A percentile compares a stretch with the other conserved stretches of the same genome.
Conservation (phyloP, 2,329 filamentous ascomycete genomes). For the Aspergillus bombycis region DNA sequence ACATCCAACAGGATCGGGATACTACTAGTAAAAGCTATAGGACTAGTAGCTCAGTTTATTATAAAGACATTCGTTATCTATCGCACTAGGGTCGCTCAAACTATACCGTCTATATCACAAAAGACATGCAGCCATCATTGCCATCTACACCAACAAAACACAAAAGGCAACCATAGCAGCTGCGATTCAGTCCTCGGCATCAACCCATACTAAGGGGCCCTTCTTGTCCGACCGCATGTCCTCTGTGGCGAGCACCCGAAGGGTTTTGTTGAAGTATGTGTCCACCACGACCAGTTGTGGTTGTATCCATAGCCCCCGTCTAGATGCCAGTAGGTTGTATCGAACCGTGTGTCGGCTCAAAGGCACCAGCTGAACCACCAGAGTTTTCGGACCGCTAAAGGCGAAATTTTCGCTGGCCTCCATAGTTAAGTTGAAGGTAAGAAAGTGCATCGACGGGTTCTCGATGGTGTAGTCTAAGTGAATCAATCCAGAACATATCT, state of each 20-base stretch:
- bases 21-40: background rate
- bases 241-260: conserved; percentile 78
- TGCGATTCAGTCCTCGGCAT: conserved; percentile 38
- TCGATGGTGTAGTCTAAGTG: conserved; percentile 74
- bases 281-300: conserved; percentile 79
- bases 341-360: conserved; percentile 73
- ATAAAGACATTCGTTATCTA: background rate
- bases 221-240: conserved; percentile 63
- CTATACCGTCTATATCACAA: background rate
- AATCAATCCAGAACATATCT: conserved; percentile 36
- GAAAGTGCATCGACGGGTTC: conserved; percentile 91
- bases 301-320: conserved; percentile 66
- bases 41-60: background rate
- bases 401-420: conserved; percentile 91
- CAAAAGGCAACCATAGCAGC: background rate
- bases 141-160: background rate
- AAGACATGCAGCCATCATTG: background rate
- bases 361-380: conserved; percentile 78
- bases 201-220: conserved; percentile 50
- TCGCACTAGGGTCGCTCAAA: background rate
- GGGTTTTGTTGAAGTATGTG: conserved; percentile 88
- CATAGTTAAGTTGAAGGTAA: conserved; percentile 91
- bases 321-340: conserved; percentile 73
- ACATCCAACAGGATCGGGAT: too few species aligned
- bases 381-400: conserved; percentile 85